These are phyloP conservation scores for Erysimum cheiri DNA, from an alignment of 441 rosid genomes.

Conservation along the genomic window DNA sequence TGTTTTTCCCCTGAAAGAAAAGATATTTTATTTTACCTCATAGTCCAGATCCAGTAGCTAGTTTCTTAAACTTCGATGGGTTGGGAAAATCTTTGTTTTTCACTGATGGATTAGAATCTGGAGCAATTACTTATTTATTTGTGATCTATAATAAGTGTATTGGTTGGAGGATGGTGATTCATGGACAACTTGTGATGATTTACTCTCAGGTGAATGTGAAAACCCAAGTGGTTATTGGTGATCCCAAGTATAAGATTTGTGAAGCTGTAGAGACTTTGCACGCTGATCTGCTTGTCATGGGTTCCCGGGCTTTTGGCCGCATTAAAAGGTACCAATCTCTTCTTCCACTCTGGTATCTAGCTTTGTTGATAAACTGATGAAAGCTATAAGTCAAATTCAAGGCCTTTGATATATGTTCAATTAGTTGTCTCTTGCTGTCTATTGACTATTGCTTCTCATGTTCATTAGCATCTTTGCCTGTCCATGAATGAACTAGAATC, in stretches of 20 bases:
- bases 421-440: constrained; percentile 4
- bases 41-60: constrained; percentile 10
- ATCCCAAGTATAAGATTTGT: constrained; percentile 84
- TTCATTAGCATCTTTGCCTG: constrained; percentile 14
- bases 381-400: constrained; percentile 7
- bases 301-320: constrained; percentile 77
- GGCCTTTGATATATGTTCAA: constrained; percentile 3
- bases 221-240: constrained; percentile 78
- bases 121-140: constrained; percentile 3
- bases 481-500: constrained; percentile 19
- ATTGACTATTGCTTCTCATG: constrained; percentile 11
- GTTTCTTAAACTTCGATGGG: background rate
- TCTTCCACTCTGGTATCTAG: constrained; percentile 10
- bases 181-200: constrained; percentile 17
- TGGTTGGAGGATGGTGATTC: constrained; percentile 20
- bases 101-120: background rate
- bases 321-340: constrained; percentile 66
- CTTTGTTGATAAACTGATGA: constrained; percentile 16
- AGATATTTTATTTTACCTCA: constrained; percentile 4
- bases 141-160: background rate
- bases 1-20: background rate
- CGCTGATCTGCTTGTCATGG: constrained; percentile 85
- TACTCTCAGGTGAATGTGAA: constrained; percentile 61
- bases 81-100: background rate
- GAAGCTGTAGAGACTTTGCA: constrained; percentile 66